Conservation (phyloP, 192 early-diverging fungal genomes). For the Backusella mclennaniae region DNA sequence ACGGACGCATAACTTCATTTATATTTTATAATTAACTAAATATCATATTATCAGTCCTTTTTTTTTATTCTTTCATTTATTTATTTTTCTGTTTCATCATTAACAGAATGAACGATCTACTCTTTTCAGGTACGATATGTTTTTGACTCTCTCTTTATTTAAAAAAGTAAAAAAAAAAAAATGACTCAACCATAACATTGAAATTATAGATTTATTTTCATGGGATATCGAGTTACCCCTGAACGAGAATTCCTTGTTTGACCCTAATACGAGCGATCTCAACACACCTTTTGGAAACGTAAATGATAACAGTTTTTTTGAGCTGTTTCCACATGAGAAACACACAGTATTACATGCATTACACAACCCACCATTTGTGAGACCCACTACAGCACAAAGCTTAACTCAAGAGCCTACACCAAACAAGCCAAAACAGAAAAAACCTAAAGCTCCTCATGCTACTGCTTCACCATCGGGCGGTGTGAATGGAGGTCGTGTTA, state of each 20-base stretch:
- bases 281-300: neutral
- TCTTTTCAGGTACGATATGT: neutral
- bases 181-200: neutral
- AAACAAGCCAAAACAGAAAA: neutral
- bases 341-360: neutral
- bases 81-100: neutral
- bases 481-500: neutral
- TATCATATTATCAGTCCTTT: neutral
- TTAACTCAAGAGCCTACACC: neutral
- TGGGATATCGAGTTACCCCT: constrained; percentile 3
- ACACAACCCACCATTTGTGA: neutral
- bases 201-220: constrained; percentile 9
- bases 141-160: neutral
- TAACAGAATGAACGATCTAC: neutral
- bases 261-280: neutral
- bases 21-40: constrained; percentile 4
- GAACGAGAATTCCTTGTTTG: constrained; percentile 5
- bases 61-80: neutral
- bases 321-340: neutral
- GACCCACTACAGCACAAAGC: neutral
- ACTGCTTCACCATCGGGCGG: neutral
- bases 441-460: neutral
- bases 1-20: neutral
- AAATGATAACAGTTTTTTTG: constrained; percentile 4
- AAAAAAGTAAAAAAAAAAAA: neutral